Base-by-base conservation (phyloP, 192 early-diverging fungal genomes). In the Gonapodya sp. region DNA sequence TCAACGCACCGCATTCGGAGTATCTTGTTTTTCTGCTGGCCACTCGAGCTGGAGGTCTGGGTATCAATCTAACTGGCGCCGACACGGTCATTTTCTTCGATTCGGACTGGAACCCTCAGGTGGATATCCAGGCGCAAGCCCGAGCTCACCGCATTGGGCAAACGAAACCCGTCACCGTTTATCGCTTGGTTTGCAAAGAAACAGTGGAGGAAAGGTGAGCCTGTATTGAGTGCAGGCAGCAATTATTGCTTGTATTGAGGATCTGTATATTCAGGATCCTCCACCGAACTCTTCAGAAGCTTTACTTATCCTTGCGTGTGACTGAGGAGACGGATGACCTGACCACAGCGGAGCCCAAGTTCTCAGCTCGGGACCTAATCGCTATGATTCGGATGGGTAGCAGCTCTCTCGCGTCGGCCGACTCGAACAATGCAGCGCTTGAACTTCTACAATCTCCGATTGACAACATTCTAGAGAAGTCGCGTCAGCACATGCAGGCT, bases 31-130 rank as follows among this genome's bases (percentile, higher is more conserved):
- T 78, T 0, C 18, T 36, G 1, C n/a, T 8, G 0, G 8, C 79
- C 1, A 0, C 31, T 0, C 36, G 78, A 30, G 81, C 81, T 32
- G 81, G 81, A 2, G 79, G 81, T 2, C 78, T 78, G 33, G 81
- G 81, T 36, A 81, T 82, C 34, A 82, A 82, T 16, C 79, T 82
- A 32, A 81, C 79, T 0, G 81, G 64, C 0, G 79, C 81, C 1
- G 78, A 80, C 35, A 80, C 78, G n/a, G 34, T 81, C 34, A 80
- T 82, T 36, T 74, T 82, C 30, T 80, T 35, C 35, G 81, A 82
- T 35, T 73, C 33, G 32, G 80, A 81, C 24, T 82, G 81, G 81
- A 80, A 80, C 8, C 79, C 79, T 0, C 0, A n/a, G 1, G 0
- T 30, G 34, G 79, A 80, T 2, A 46, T 30, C n/a, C 79, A 80